phyloP scores from a whole-genome alignment of 179 eudicot genomes.

The Spinacia oleracea region DNA sequence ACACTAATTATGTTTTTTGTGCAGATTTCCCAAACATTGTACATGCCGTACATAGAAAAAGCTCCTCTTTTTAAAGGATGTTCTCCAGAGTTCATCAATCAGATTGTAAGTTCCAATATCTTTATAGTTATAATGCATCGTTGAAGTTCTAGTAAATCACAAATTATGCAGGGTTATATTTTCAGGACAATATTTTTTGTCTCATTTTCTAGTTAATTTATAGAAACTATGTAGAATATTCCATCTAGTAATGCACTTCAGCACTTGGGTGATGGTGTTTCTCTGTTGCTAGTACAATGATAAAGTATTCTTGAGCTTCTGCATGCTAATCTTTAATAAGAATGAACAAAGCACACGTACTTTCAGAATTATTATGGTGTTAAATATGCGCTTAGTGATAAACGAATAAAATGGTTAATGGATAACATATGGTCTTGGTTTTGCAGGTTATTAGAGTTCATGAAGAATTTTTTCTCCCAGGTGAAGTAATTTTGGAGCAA shows the following conservation, averaged over 20 bases:
- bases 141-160: neutral
- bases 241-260: neutral
- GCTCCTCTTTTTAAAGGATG: constrained; percentile 78
- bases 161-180: neutral
- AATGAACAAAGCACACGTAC: neutral
- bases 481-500: constrained; percentile 88
- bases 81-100: constrained; percentile 80
- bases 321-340: neutral
- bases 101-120: constrained; percentile 63
- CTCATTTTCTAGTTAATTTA: neutral
- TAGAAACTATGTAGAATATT: neutral
- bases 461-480: constrained; percentile 97
- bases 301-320: neutral
- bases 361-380: neutral
- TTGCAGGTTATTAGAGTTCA: constrained; percentile 71
- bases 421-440: constrained; percentile 5
- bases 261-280: neutral
- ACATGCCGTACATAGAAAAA: constrained; percentile 53
- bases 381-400: neutral
- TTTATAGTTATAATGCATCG: neutral
- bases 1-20: neutral
- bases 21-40: constrained; percentile 81
- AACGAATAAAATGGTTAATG: neutral
- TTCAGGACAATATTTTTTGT: neutral
- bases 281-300: neutral